Evolutionary conservation across 2,329 filamentous ascomycete species (phyloP).

Genomic region (Alternaria sp.): DNA sequence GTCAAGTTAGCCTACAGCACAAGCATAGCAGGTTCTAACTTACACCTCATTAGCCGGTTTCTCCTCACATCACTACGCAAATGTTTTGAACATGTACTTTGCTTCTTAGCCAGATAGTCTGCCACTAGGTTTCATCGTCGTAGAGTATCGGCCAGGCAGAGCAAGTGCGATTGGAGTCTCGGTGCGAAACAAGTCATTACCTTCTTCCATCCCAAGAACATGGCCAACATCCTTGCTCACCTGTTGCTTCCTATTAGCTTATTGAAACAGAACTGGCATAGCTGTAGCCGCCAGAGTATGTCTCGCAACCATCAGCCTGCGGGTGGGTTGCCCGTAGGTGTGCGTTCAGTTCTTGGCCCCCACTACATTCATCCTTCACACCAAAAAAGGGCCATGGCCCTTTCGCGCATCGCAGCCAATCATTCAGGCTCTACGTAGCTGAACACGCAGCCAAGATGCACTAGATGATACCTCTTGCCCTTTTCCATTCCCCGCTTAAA

Average conservation of each 20-base stretch:
- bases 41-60: not conserved
- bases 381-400: conserved; percentile 11
- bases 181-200: no score
- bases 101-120: not conserved
- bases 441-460: not conserved
- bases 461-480: not conserved
- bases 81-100: not conserved
- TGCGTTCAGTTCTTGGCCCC: not conserved
- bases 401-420: not conserved
- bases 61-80: not conserved
- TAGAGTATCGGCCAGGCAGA: no score
- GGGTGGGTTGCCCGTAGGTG: accelerated
- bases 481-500: not conserved
- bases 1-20: no score
- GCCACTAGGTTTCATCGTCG: accelerated
- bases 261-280: accelerated
- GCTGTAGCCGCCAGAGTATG: not conserved
- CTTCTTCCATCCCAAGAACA: no score
- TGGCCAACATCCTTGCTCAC: not conserved
- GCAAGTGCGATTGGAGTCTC: no score
- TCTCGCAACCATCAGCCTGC: not conserved
- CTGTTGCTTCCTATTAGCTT: not conserved
- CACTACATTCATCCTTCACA: not conserved
- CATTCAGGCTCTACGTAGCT: not conserved
- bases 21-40: not conserved